Percentiles rank a stretch among this genome's conserved stretches.
phyloP scores from a whole-genome alignment of 1,284 basidiomycete species.

The Sanghuangporus baumii region DNA sequence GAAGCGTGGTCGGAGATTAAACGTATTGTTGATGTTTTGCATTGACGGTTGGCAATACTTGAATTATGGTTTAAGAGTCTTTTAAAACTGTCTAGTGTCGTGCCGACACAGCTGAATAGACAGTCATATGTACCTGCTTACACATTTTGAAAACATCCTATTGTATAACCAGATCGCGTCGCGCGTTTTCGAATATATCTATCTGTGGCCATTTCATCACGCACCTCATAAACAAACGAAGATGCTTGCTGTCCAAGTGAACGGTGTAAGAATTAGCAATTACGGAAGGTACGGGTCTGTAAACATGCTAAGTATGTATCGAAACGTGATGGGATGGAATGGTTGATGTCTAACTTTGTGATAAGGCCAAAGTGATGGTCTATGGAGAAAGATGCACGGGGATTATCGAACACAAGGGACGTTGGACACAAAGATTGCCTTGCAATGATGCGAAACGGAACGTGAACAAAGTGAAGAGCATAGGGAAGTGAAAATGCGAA shows the following conservation, averaged over 20 bases:
- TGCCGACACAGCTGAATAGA: no score
- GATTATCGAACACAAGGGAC: not conserved
- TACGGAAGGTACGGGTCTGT: not conserved
- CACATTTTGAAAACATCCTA: no score
- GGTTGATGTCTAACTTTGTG: not conserved
- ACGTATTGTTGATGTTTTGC: not conserved
- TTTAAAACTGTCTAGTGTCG: no score
- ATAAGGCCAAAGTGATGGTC: not conserved
- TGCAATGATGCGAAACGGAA: not conserved
- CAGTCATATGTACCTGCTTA: no score
- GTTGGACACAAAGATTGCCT: not conserved
- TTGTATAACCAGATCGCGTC: no score
- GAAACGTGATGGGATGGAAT: not conserved
- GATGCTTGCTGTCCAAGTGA: not conserved
- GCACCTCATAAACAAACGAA: not conserved
- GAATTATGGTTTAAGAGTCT: not conserved
- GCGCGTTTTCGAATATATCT: no score
- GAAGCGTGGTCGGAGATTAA: slow-evolving; percentile 5
- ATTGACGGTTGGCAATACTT: not conserved
- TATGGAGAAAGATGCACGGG: not conserved
- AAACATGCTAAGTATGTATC: not conserved
- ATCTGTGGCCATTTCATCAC: not conserved
- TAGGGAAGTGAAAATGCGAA: not conserved
- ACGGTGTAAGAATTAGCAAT: not conserved
- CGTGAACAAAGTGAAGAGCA: not conserved